Base-by-base conservation (phyloP, 257 asterid genomes). In the Anisodus acutangulus region DNA sequence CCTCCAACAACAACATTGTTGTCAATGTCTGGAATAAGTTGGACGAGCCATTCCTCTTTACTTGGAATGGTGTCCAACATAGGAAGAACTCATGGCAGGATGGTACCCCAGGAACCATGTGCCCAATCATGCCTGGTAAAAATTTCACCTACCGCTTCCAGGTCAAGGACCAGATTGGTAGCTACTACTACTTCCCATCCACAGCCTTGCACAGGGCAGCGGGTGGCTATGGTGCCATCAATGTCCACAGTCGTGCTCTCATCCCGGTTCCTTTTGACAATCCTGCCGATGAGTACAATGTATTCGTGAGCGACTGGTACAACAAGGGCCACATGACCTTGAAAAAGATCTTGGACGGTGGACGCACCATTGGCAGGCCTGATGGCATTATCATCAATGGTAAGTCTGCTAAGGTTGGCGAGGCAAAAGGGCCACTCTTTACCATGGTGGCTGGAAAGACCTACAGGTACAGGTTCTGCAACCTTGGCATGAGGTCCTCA, bases 1-100 rank as follows among this genome's bases (percentile, higher is more conserved):
- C 94, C 31, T 87, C 94, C 60, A 91, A 91, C 91, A 91, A 91
- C 89, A 91, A 91, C 86, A 87, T 91, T 8, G 88, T 90, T 6
- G 90, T 91, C 67, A 91, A 91, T 12, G 93, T 91, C 31, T 88
- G 82, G 85, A 91, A 91, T 83, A 70, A 89, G 9, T 88, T 91
- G 1, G 94, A 91, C 16, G 94, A 91, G 89, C 93, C 93, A 5
- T 79, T 91, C 57, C 90, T 91, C 83, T 80, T 91, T 0, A 90
- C 92, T 0, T 91, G 91, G 91, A 89, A 85, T 17, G 95, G 93
- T 39, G 59, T 90, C 26, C 95, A 91, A 58, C 93, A 87, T 39
- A 79, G 93, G 85, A 91, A 90, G 82, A 90, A 90, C 85, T 90
- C 93, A 0, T 91, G 95, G 93, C 91, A 88, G 76, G 95, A 91